Evolutionary conservation across 495 filamentous ascomycete genomes (phyloP), one percentile per base, ranked within the genome.

Genomic region (Trichoderma virens): DNA sequence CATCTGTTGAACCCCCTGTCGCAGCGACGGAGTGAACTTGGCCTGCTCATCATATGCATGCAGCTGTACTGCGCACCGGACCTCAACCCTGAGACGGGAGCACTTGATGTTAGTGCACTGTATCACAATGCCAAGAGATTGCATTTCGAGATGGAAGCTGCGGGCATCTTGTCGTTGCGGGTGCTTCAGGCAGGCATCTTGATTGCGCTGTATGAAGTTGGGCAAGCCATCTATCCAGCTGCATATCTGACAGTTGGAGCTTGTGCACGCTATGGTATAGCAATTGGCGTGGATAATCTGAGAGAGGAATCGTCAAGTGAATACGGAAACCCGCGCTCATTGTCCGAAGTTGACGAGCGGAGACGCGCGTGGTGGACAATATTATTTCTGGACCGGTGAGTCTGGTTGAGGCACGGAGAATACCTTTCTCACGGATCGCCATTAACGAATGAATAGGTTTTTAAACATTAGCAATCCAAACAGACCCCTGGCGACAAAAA

Each of bases 181-280:
- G 62, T 74, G 11, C 62, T 77, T 20, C 75, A 77, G 59, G 70
- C 72, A 34, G 70, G 64, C 23, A 43, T 77, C 43, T 66, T 77
- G 34, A 35, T 76, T 11, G 71, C 74, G 18, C 64, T 76, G 34
- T 77, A 75, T 65, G 75, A 77, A 64, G 27, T 77, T 13, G 71
- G 71, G 6, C 71, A 77, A 69, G 73, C 69, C 9, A 74, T 75
- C 0, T 77, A 77, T 59, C 75, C 73, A 28, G 70, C 73, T 16
- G 75, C 75, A 35, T 77, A 62, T 45, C 51, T 75, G 62, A 69
- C 71, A 3, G 68, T 75, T 47, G 74, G 74, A 41, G 64, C 70
- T 16, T 75, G 73, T 69, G 74, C 74, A 25, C 70, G 74, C 6
- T 76, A 76, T 69, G 72, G 67, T n/a, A 62, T 73, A 62, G 74